These are phyloP conservation scores for Pouteria campechiana DNA, from an alignment of 179 eudicot species.

Conservation along the genomic window DNA sequence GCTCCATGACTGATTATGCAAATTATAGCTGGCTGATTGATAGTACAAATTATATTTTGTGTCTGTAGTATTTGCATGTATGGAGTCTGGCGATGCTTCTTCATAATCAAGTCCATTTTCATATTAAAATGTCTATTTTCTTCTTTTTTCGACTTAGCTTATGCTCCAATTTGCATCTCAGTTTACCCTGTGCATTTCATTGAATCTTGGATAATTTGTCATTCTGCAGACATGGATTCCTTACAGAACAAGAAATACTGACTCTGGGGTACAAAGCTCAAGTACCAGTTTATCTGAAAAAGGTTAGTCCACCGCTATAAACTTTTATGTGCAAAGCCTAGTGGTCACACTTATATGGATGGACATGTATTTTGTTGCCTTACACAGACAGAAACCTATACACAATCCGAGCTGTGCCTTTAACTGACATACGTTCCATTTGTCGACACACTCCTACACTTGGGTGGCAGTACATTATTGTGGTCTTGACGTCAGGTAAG, in stretches of 20 bases:
- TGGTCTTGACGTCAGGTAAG: slow-evolving; percentile 76
- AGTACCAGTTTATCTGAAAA: slow-evolving; percentile 70
- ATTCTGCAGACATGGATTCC: slow-evolving; percentile 73
- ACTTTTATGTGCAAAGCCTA: background rate
- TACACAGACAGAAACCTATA: slow-evolving; percentile 87
- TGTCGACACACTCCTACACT: slow-evolving; percentile 81
- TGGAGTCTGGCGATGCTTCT: too few relatives aligned
- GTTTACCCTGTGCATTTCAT: background rate
- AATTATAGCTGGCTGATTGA: too few relatives aligned
- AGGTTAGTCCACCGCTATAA: slow-evolving; percentile 32
- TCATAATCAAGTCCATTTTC: too few relatives aligned
- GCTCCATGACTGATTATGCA: too few relatives aligned
- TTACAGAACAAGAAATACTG: too few relatives aligned
- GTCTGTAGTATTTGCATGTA: too few relatives aligned
- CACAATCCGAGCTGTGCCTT: slow-evolving; percentile 71
- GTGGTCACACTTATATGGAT: background rate
- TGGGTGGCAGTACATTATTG: slow-evolving; percentile 91
- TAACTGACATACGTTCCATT: slow-evolving; percentile 75
- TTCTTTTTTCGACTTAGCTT: too few relatives aligned
- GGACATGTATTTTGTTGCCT: background rate
- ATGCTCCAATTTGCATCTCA: too few relatives aligned
- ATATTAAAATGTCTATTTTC: too few relatives aligned
- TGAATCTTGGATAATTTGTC: background rate
- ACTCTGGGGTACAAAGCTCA: slow-evolving; percentile 72
- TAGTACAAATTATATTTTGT: too few relatives aligned